Evolutionary conservation across 73 alveolate genomes (phyloP).

Genomic region (Urostyla sp.): DNA sequence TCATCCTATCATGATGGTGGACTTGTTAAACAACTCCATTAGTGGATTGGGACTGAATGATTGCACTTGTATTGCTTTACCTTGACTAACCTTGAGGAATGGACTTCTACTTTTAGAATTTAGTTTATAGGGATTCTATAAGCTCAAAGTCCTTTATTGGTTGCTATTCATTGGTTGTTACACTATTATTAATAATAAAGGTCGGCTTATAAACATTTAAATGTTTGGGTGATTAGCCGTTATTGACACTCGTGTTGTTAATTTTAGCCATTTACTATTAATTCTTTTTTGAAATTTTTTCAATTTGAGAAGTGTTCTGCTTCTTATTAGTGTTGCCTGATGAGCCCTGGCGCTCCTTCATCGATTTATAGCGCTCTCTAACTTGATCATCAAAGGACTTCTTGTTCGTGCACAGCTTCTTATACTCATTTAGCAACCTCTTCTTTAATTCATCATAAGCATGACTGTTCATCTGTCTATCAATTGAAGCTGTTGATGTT

Average conservation of each 20-base stretch:
- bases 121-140: too few relatives aligned
- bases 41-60: too few relatives aligned
- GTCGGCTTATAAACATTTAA: slow-evolving; percentile 55
- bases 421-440: slow-evolving; percentile 44
- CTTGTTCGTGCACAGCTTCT: slow-evolving; percentile 23
- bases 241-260: too few relatives aligned
- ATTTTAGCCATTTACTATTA: too few relatives aligned
- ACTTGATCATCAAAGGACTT: slow-evolving; percentile 57
- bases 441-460: slow-evolving; percentile 54
- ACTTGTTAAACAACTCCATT: too few relatives aligned
- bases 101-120: too few relatives aligned
- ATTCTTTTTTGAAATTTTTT: too few relatives aligned
- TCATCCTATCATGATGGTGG: too few relatives aligned
- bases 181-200: slow-evolving; percentile 43
- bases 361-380: slow-evolving; percentile 33
- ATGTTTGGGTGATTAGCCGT: slow-evolving; percentile 20
- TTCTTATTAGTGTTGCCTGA: background rate
- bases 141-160: too few relatives aligned
- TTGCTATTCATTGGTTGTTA: too few relatives aligned
- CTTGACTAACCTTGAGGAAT: too few relatives aligned
- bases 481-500: background rate
- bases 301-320: background rate
- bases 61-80: too few relatives aligned
- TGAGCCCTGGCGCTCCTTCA: background rate
- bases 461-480: background rate